Evolutionary conservation across 768 basidiomycete genomes (phyloP).

Genomic region (Lactifluus piperatus): DNA sequence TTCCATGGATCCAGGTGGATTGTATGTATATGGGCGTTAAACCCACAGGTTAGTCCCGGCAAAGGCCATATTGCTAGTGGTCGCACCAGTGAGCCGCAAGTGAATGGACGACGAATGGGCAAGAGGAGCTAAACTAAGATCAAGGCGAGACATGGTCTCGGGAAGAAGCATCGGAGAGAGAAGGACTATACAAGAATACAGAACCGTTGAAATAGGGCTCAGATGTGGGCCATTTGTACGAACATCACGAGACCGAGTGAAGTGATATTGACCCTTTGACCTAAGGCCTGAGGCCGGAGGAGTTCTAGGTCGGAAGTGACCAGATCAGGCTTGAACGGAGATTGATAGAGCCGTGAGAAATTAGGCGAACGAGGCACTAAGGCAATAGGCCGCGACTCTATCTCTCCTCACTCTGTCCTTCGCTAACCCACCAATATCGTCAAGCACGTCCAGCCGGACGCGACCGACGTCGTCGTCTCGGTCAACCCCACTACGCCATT

Average conservation of each 20-base stretch:
- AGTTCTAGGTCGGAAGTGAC: background rate
- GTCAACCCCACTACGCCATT: background rate
- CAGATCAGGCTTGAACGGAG: background rate
- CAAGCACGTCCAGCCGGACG: background rate
- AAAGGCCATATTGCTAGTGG: background rate
- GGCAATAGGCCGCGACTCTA: no score
- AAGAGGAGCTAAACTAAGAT: background rate
- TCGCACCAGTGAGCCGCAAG: background rate
- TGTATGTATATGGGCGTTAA: background rate
- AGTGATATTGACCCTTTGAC: background rate
- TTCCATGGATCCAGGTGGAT: constrained; percentile 4
- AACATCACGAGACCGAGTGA: background rate
- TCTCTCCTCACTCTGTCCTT: background rate
- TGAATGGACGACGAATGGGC: no score
- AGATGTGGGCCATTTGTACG: no score
- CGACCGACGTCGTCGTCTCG: background rate
- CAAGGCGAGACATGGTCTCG: background rate
- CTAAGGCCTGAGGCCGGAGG: no score
- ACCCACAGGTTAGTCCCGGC: background rate
- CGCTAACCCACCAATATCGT: background rate
- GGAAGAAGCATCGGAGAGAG: background rate
- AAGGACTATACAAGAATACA: background rate
- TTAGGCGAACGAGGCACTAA: no score
- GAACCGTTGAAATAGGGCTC: background rate
- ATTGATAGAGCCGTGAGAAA: constrained; percentile 17